Evolutionary conservation across 768 basidiomycete genomes (phyloP).

Genomic region (Boletales sp.): DNA sequence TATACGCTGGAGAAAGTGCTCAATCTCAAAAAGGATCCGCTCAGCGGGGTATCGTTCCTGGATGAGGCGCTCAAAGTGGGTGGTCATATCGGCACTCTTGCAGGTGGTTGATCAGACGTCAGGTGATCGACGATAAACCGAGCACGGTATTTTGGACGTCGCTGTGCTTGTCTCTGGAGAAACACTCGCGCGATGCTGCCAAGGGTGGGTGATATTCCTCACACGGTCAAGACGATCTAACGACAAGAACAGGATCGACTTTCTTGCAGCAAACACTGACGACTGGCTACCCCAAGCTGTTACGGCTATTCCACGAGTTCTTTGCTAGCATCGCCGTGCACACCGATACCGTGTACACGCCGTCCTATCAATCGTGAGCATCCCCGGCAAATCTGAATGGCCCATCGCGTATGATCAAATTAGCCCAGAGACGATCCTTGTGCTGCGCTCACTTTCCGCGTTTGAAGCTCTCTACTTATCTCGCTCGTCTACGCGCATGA

Average conservation of each 20-base stretch:
- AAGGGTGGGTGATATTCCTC: conserved; percentile 50
- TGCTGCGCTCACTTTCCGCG: conserved; percentile 76
- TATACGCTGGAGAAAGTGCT: conserved; percentile 95
- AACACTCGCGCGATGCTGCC: conserved; percentile 72
- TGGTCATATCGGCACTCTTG: not conserved
- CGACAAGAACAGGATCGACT: conserved; percentile 58
- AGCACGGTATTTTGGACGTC: conserved; percentile 90
- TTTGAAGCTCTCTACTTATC: conserved; percentile 90
- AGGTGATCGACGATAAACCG: conserved; percentile 89
- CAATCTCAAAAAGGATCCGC: conserved; percentile 79
- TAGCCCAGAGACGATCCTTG: conserved; percentile 89
- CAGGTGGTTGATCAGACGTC: conserved; percentile 5
- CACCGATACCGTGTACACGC: conserved; percentile 89
- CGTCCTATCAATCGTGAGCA: conserved; percentile 75
- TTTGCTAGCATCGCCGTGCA: conserved; percentile 94
- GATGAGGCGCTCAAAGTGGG: conserved; percentile 91
- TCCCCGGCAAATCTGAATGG: not conserved
- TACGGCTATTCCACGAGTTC: conserved; percentile 94
- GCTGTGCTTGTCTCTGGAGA: conserved; percentile 76
- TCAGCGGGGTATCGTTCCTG: conserved; percentile 73
- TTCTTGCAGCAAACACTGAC: conserved; percentile 91
- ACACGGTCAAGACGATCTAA: conserved; percentile 1
- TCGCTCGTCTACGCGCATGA: conserved; percentile 77
- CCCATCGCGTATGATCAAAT: not conserved
- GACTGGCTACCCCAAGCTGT: conserved; percentile 78